A percentile compares a stretch with the other conserved stretches of the same genome.
These are phyloP conservation scores for Castanea crenata DNA, from an alignment of 306 rosid species.

Conservation along the genomic window DNA sequence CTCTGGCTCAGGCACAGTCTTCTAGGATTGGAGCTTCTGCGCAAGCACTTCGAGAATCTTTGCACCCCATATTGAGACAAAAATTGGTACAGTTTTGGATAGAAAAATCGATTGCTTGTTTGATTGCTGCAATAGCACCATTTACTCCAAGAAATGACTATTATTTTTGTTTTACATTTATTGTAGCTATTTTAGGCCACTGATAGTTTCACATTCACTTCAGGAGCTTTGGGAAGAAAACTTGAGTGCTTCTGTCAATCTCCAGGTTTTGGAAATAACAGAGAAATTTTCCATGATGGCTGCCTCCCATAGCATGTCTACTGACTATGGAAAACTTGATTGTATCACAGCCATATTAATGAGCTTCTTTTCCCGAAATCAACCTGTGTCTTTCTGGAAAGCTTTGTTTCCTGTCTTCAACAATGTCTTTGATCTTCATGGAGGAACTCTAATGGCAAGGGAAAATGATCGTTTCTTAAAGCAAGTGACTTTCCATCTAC, in stretches of 20 bases:
- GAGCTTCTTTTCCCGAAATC: slow-evolving; percentile 91
- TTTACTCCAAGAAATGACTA: not conserved
- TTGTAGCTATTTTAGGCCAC: slow-evolving; percentile 8
- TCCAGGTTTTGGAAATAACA: slow-evolving; percentile 87
- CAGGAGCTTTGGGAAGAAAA: slow-evolving; percentile 99
- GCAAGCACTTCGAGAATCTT: slow-evolving; percentile 91
- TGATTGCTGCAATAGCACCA: not conserved
- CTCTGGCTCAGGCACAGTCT: slow-evolving; percentile 97
- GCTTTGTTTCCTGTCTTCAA: slow-evolving; percentile 82
- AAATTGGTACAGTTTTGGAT: slow-evolving; percentile 62
- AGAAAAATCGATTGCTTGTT: not conserved
- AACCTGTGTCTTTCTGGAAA: slow-evolving; percentile 79
- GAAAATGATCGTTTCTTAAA: slow-evolving; percentile 96
- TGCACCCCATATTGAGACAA: slow-evolving; percentile 94
- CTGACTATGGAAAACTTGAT: slow-evolving; percentile 93
- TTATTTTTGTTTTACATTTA: not conserved
- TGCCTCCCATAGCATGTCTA: slow-evolving; percentile 76
- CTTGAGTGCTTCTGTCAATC: slow-evolving; percentile 91
- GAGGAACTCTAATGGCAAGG: slow-evolving; percentile 89
- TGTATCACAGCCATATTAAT: slow-evolving; percentile 80
- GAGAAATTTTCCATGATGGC: slow-evolving; percentile 82
- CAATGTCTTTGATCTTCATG: slow-evolving; percentile 77
- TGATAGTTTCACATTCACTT: slow-evolving; percentile 19
- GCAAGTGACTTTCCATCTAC: slow-evolving; percentile 96
- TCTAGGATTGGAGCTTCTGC: slow-evolving; percentile 99